Conservation (phyloP, 345 rosid genomes). For the Pelargonium nanum region DNA sequence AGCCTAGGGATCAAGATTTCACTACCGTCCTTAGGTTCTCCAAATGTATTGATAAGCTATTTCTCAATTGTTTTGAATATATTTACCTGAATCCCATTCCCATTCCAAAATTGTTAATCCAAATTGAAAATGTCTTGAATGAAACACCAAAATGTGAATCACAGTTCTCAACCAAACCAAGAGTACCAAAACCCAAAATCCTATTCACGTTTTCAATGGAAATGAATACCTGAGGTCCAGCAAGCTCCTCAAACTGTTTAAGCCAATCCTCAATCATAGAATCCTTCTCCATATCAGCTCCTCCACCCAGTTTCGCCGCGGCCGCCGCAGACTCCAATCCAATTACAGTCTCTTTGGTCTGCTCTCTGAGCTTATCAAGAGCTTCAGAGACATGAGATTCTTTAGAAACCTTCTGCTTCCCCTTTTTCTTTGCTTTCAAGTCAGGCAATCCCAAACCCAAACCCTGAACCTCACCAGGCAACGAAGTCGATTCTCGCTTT, state of each 20-base stretch:
- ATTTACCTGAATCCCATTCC: no score
- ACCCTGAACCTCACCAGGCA: constrained; percentile 64
- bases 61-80: no score
- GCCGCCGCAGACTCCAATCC: constrained; percentile 71
- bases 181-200: not conserved
- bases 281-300: constrained; percentile 43
- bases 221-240: constrained; percentile 59
- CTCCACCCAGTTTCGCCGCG: constrained; percentile 30
- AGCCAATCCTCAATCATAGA: constrained; percentile 91
- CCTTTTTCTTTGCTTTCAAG: constrained; percentile 74
- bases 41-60: no score
- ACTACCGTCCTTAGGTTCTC: no score
- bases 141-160: not conserved
- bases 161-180: not conserved
- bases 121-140: not conserved
- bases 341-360: constrained; percentile 73
- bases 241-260: constrained; percentile 88
- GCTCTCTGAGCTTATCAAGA: constrained; percentile 75
- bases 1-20: no score
- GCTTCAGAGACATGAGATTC: constrained; percentile 74
- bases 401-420: constrained; percentile 51
- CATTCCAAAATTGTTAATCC: not conserved
- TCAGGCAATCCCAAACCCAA: constrained; percentile 93
- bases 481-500: constrained; percentile 26
- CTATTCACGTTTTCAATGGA: constrained; percentile 1